These are phyloP conservation scores for Talaromyces sp. DNA, from an alignment of 2,329 filamentous ascomycete species.

Conservation along the genomic window DNA sequence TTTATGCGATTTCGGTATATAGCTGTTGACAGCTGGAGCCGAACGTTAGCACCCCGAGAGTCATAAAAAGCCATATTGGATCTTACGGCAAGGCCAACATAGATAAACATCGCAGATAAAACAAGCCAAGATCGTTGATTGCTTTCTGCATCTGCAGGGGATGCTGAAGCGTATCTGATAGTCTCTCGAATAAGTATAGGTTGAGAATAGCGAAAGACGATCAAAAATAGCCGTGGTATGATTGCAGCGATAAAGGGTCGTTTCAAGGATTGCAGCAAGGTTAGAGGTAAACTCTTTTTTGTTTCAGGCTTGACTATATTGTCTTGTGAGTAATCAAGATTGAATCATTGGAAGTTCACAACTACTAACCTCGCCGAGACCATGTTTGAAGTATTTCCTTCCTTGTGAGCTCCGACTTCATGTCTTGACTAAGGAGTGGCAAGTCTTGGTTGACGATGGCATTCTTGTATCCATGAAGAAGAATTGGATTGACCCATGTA, in stretches of 20 bases:
- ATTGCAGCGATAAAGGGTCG: conserved; percentile 25
- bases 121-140: conserved; percentile 41
- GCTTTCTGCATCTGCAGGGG: conserved; percentile 20
- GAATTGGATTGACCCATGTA: conserved; percentile 4
- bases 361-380: conserved; percentile 5
- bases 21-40: conserved; percentile 29
- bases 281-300: conserved; percentile 3
- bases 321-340: background rate
- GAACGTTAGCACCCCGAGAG: background rate
- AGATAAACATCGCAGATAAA: conserved; percentile 36
- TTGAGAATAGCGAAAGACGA: conserved; percentile 31
- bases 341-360: background rate
- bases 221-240: conserved; percentile 28
- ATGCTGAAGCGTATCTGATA: conserved; percentile 26
- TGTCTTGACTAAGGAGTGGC: background rate
- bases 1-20: conserved; percentile 40
- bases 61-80: background rate
- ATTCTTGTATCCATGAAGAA: conserved; percentile 2
- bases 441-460: background rate
- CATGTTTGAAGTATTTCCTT: conserved; percentile 1
- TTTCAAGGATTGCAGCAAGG: background rate
- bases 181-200: conserved; percentile 34
- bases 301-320: conserved; percentile 5
- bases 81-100: conserved; percentile 30
- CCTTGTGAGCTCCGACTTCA: conserved; percentile 4